Percentiles rank a stretch among this genome's conserved stretches.
Evolutionary conservation across 768 basidiomycete species (phyloP).

Genomic region (Suillus fuscotomentosus): DNA sequence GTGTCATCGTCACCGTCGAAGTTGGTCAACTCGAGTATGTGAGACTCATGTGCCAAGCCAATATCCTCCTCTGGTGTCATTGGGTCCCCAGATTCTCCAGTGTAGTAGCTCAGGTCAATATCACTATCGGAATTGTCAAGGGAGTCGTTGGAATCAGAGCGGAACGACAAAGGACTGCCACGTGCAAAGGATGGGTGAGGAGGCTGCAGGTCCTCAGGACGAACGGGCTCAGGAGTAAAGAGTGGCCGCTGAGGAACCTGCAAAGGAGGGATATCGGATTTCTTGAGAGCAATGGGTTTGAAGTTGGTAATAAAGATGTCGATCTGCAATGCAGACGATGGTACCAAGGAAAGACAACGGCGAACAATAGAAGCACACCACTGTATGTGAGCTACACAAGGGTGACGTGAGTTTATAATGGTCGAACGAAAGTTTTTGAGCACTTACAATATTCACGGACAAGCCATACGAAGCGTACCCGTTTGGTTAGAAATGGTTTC

Average conservation of each 20-base stretch:
- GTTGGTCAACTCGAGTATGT: constrained; percentile 67
- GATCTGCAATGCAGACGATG: constrained; percentile 49
- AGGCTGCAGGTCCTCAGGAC: constrained; percentile 30
- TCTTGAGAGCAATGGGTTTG: constrained; percentile 25
- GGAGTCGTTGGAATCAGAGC: constrained; percentile 23
- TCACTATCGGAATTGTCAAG: constrained; percentile 32
- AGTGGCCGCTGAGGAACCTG: constrained; percentile 17
- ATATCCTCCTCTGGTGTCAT: constrained; percentile 33
- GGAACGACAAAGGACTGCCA: constrained; percentile 7
- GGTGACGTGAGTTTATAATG: not conserved
- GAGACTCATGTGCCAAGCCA: constrained; percentile 41
- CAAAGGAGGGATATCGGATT: constrained; percentile 9
- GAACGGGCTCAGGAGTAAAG: constrained; percentile 7
- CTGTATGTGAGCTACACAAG: constrained; percentile 59
- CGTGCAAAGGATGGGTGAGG: constrained; percentile 33
- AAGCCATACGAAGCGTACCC: constrained; percentile 77
- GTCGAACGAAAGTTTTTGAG: not conserved
- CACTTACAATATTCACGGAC: constrained; percentile 70
- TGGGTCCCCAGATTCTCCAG: constrained; percentile 30
- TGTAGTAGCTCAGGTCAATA: constrained; percentile 44
- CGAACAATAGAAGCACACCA: constrained; percentile 72
- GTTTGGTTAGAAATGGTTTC: constrained; percentile 39
- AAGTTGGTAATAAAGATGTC: constrained; percentile 75
- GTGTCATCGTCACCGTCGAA: constrained; percentile 76
- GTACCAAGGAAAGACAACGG: constrained; percentile 57